phyloP scores from a whole-genome alignment of 1,284 basidiomycete genomes.

The Vanrija humicola region DNA sequence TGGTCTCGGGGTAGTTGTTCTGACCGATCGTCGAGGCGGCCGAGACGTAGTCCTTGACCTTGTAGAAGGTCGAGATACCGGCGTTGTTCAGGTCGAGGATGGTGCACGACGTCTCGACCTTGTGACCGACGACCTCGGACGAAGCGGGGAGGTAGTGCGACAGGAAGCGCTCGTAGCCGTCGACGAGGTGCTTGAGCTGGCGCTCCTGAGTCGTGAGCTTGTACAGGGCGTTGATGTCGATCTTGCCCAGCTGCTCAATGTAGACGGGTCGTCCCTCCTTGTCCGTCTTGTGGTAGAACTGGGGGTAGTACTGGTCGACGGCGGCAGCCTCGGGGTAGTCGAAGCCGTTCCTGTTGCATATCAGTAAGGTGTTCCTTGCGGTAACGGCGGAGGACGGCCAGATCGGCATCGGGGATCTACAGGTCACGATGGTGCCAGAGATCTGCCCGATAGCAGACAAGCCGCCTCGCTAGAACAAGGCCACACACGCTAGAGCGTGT shows the following conservation, averaged over 20 bases:
- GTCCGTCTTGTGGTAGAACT: slow-evolving; percentile 95
- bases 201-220: slow-evolving; percentile 78
- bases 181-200: slow-evolving; percentile 81
- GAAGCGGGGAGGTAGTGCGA: slow-evolving; percentile 78
- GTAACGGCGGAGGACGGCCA: no score
- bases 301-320: slow-evolving; percentile 91
- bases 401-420: no score
- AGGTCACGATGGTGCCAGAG: no score
- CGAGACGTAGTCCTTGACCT: slow-evolving; percentile 87
- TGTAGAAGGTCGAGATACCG: slow-evolving; percentile 77
- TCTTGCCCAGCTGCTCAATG: slow-evolving; percentile 85
- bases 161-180: slow-evolving; percentile 91
- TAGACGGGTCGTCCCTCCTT: slow-evolving; percentile 95
- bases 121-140: slow-evolving; percentile 62
- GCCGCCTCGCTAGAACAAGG: background rate
- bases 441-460: background rate
- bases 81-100: slow-evolving; percentile 90
- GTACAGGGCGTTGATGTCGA: slow-evolving; percentile 82
- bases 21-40: slow-evolving; percentile 79
- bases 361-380: background rate
- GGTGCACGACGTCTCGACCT: slow-evolving; percentile 97
- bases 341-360: slow-evolving; percentile 62
- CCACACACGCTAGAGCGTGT: no score
- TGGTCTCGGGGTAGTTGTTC: slow-evolving; percentile 85
- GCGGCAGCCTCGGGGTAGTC: slow-evolving; percentile 78